Base-by-base conservation (phyloP, 768 basidiomycete species). In the Mycena capillaripes region DNA sequence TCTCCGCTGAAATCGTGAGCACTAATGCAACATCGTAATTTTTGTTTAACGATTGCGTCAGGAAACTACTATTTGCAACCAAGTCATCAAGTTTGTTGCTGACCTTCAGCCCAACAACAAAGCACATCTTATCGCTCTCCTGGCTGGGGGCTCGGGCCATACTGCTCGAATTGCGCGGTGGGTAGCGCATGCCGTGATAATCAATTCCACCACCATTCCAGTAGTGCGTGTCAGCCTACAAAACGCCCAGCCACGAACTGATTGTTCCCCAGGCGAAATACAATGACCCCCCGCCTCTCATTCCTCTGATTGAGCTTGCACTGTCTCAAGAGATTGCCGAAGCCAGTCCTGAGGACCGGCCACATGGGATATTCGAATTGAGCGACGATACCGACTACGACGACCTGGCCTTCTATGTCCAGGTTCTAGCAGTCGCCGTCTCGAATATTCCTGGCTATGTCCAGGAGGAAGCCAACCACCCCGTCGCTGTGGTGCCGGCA, bases 361-460 rank as follows among this genome's bases (percentile, higher is more conserved):
- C 60, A 16, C 71, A 23, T 40, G 86, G 85, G 29, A 80, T 88
- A 53, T 91, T 95, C 71, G 86, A 89, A 27, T 76, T 92, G 44
- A 72, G 87, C 29, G 85, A 87, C 16, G 84, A 87, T 23, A 90
- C 87, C 4, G 89, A 93, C 79, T 95, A 91, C 68, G 86, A 90
- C 38, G 86, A 88, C 42, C 83, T 95, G 77, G 81, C 85, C 7
- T 86, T 86, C 77, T 83, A 89, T 71, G 82, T 91, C 17, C 81
- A 84, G 23, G 86, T 95, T 36, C 85, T 95, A n/a, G 84, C 86
- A 27, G 81, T 89, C 12, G 92, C 89, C 8, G 77, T 94, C 52
- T 85, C 88, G 4, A 87, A 92, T 69, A 83, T 95, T 34, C 84
- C 86, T 23, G 86, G 80, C 11, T 94, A 93, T 74, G 85, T 89